phyloP scores from a whole-genome alignment of 768 basidiomycete genomes.

The Boletus reticuloceps region DNA sequence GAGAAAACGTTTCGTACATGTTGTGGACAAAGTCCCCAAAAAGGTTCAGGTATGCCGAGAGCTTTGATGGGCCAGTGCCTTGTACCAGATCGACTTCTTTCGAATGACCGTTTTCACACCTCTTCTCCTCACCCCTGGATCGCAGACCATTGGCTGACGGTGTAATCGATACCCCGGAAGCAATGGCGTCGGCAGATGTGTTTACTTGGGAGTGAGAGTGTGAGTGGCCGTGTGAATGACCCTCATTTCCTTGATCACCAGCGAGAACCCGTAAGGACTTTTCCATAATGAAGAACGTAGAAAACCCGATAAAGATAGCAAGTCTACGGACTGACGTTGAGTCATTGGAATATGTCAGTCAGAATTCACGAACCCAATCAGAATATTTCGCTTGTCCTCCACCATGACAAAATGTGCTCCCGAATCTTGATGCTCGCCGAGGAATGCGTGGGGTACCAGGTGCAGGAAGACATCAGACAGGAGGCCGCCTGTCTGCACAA shows the following conservation, averaged over 20 bases:
- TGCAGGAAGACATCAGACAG: conserved; percentile 93
- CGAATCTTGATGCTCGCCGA: conserved; percentile 77
- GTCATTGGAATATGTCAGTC: not conserved
- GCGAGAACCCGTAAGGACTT: conserved; percentile 83
- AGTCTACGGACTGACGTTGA: conserved; percentile 42
- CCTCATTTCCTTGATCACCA: conserved; percentile 48
- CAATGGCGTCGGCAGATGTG: conserved; percentile 29
- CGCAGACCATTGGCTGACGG: conserved; percentile 47
- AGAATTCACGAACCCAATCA: conserved; percentile 65
- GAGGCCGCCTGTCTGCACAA: conserved; percentile 75
- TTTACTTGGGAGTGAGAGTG: conserved; percentile 53
- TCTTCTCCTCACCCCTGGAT: conserved; percentile 38
- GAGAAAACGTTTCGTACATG: conserved; percentile 49
- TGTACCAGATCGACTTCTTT: conserved; percentile 24
- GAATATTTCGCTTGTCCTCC: conserved; percentile 87
- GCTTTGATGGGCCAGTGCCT: conserved; percentile 63
- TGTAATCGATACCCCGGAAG: conserved; percentile 48
- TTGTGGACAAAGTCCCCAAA: conserved; percentile 95
- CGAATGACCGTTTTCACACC: conserved; percentile 15
- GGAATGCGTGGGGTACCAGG: conserved; percentile 87
- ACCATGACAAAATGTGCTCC: conserved; percentile 80
- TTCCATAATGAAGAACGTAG: conserved; percentile 91
- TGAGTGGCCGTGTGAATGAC: conserved; percentile 53
- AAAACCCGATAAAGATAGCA: conserved; percentile 83
- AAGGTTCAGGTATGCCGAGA: conserved; percentile 90